Evolutionary conservation across 2,329 filamentous ascomycete species (phyloP).

Genomic region (Claviceps quebecensis): DNA sequence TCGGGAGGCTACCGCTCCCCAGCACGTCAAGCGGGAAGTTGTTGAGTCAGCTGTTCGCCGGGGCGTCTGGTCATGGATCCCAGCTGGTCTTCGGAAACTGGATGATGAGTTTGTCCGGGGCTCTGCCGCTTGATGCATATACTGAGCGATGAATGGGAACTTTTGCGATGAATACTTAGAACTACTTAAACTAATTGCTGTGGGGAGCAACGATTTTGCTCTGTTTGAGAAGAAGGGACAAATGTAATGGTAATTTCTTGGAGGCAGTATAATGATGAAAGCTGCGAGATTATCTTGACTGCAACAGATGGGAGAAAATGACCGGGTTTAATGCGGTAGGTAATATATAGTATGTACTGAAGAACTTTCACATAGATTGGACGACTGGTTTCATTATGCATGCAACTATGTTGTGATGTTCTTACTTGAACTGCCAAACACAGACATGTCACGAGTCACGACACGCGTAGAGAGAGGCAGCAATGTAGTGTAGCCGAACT

Average conservation of each 20-base stretch:
- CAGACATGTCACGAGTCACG: no score
- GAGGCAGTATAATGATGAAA: slow-evolving; percentile 18
- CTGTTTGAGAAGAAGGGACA: slow-evolving; percentile 12
- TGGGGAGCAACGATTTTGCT: slow-evolving; percentile 16
- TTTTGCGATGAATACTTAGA: slow-evolving; percentile 10
- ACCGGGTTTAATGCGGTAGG: slow-evolving; percentile 12
- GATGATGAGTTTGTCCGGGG: slow-evolving; percentile 19
- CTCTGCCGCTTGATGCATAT: slow-evolving; percentile 15
- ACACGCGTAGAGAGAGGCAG: no score
- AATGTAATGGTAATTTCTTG: slow-evolving; percentile 19
- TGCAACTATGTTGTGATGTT: no score
- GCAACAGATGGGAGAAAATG: slow-evolving; percentile 11
- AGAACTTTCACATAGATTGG: slow-evolving; percentile 3
- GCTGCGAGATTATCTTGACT: slow-evolving; percentile 18
- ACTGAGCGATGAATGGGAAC: slow-evolving; percentile 6
- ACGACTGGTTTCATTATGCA: neutral
- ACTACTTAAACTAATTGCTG: slow-evolving; percentile 15
- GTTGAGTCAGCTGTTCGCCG: slow-evolving; percentile 17
- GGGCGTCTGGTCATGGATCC: slow-evolving; percentile 22
- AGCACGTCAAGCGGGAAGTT: slow-evolving; percentile 19
- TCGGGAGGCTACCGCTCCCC: slow-evolving; percentile 14
- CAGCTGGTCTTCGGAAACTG: slow-evolving; percentile 17
- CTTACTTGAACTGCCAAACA: no score
- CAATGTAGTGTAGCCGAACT: neutral
- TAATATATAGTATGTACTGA: slow-evolving; percentile 4